phyloP scores from a whole-genome alignment of 768 basidiomycete species.

The Leccinellum rugosiceps region DNA sequence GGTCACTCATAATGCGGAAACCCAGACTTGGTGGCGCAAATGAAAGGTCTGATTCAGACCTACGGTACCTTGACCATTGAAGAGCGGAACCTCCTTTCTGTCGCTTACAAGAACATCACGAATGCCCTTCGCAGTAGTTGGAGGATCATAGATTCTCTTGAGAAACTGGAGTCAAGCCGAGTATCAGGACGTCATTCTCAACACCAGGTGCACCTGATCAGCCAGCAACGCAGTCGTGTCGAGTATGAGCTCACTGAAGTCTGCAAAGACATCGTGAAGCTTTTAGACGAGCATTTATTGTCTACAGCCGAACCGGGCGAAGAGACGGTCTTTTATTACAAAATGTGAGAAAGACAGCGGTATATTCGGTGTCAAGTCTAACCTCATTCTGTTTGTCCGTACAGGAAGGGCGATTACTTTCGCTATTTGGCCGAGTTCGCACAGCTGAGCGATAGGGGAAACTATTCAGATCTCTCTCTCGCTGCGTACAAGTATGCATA shows the following conservation, averaged over 20 bases:
- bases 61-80: slow-evolving; percentile 74
- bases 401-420: slow-evolving; percentile 87
- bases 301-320: slow-evolving; percentile 70
- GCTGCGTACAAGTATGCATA: slow-evolving; percentile 85
- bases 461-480: slow-evolving; percentile 70
- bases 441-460: slow-evolving; percentile 62
- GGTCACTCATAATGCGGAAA: slow-evolving; percentile 19
- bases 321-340: slow-evolving; percentile 86
- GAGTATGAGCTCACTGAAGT: slow-evolving; percentile 72
- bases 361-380: not conserved
- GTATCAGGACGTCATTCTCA: slow-evolving; percentile 23
- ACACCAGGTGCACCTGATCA: slow-evolving; percentile 61
- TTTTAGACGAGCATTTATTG: slow-evolving; percentile 60
- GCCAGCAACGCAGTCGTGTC: slow-evolving; percentile 69
- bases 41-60: slow-evolving; percentile 69
- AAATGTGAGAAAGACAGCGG: slow-evolving; percentile 55
- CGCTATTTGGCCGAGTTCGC: slow-evolving; percentile 89
- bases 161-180: slow-evolving; percentile 53
- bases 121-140: slow-evolving; percentile 81
- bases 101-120: slow-evolving; percentile 90
- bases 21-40: slow-evolving; percentile 71
- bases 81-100: slow-evolving; percentile 84
- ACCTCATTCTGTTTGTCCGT: slow-evolving; percentile 6
- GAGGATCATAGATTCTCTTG: slow-evolving; percentile 75
- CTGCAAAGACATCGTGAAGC: slow-evolving; percentile 74